A percentile compares a stretch with the other conserved stretches of the same genome.
These are phyloP conservation scores for Raffaelea arxii DNA, from an alignment of 2,329 filamentous ascomycete species.

Conservation along the genomic window DNA sequence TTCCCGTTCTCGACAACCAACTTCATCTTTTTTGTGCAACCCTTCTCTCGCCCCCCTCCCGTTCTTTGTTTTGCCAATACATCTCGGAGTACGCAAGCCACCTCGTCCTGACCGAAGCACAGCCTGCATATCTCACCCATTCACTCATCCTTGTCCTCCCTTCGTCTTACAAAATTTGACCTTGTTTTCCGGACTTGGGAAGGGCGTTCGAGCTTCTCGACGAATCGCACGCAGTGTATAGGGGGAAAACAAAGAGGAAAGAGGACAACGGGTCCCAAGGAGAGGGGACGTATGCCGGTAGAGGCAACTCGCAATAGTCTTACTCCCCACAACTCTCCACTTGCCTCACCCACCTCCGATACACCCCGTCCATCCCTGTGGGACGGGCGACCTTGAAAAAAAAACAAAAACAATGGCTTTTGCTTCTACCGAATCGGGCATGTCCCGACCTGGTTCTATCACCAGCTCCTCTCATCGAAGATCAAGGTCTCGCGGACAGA, in stretches of 20 bases:
- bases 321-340: too few species aligned
- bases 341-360: background rate
- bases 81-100: background rate
- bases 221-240: too few species aligned
- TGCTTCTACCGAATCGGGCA: conserved; percentile 10
- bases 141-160: too few species aligned
- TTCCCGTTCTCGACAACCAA: background rate
- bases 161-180: too few species aligned
- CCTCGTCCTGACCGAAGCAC: too few species aligned
- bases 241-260: too few species aligned
- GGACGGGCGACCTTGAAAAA: conserved; percentile 1
- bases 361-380: background rate
- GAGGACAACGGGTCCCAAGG: too few species aligned
- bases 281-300: too few species aligned
- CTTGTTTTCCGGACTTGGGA: too few species aligned
- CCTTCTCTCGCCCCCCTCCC: background rate
- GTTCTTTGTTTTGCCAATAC: background rate
- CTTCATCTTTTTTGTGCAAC: background rate
- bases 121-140: background rate
- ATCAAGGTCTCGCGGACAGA: conserved; percentile 42
- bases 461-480: conserved; percentile 17
- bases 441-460: conserved; percentile 18
- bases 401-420: conserved; percentile 10
- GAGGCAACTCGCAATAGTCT: too few species aligned
- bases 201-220: too few species aligned